Percentiles rank a stretch among this genome's conserved stretches.
phyloP scores from a whole-genome alignment of 164 flowering plant species.

The Taxillus chinensis region DNA sequence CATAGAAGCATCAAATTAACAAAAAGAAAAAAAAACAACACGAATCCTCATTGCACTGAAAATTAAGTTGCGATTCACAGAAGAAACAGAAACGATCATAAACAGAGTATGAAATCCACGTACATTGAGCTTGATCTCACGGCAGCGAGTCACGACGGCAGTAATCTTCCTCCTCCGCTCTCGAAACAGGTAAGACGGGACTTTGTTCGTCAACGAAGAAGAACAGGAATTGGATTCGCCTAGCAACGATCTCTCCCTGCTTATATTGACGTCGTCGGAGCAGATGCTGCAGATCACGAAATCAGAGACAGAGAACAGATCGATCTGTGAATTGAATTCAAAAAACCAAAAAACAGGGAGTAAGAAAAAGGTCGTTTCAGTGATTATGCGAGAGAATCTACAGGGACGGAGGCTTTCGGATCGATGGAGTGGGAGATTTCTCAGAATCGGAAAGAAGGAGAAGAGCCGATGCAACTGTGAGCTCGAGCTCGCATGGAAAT shows the following conservation, averaged over 20 bases:
- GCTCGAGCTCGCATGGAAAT: slow-evolving; percentile 23
- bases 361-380: no score
- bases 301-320: not conserved
- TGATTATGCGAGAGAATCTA: not conserved
- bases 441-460: slow-evolving; percentile 18
- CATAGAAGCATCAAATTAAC: not conserved
- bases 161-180: slow-evolving; percentile 10
- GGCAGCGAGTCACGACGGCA: slow-evolving; percentile 18
- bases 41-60: not conserved
- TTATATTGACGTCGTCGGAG: not conserved
- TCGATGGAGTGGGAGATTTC: not conserved
- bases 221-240: slow-evolving; percentile 23
- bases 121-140: slow-evolving; percentile 32
- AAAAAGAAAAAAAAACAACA: not conserved
- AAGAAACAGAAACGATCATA: not conserved
- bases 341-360: not conserved
- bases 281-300: slow-evolving; percentile 2
- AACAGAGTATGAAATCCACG: slow-evolving; percentile 1
- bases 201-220: slow-evolving; percentile 18
- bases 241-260: slow-evolving; percentile 12
- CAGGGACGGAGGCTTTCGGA: not conserved
- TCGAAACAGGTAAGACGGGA: slow-evolving; percentile 15
- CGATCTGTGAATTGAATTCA: not conserved
- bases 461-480: slow-evolving; percentile 17
- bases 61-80: not conserved